phyloP scores from a whole-genome alignment of 2,329 filamentous ascomycete species.

The Neofusicoccum kwambonambiense region DNA sequence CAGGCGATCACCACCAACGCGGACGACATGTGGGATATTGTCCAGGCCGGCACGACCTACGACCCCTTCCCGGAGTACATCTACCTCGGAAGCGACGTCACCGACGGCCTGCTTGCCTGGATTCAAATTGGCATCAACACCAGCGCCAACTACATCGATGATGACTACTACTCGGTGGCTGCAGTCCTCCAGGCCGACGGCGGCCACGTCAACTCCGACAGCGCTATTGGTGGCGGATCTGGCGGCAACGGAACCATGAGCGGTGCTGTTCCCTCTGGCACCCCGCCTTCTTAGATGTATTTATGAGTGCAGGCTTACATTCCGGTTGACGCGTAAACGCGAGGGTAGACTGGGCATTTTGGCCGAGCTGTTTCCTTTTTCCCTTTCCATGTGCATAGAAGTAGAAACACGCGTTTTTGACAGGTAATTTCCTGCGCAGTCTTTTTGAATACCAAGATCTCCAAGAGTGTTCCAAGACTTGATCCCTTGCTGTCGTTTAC shows the following conservation, averaged over 20 bases:
- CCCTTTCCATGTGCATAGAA: too few species aligned
- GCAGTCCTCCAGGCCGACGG: slow-evolving; percentile 14
- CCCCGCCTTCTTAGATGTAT: not conserved
- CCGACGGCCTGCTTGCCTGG: slow-evolving; percentile 35
- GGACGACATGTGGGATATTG: slow-evolving; percentile 49
- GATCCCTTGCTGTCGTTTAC: not conserved
- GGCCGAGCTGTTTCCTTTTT: too few species aligned
- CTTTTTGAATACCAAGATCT: not conserved
- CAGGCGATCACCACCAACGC: slow-evolving; percentile 50
- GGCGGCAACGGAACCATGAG: slow-evolving; percentile 4
- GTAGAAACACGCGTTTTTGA: too few species aligned
- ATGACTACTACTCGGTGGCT: slow-evolving; percentile 12
- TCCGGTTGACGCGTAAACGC: not conserved
- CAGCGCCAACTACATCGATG: slow-evolving; percentile 15
- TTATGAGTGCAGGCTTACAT: not conserved
- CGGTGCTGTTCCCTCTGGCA: slow-evolving; percentile 4
- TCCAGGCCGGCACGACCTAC: slow-evolving; percentile 47
- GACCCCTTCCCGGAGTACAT: slow-evolving; percentile 60
- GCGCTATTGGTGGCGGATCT: not conserved
- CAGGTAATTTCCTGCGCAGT: not conserved
- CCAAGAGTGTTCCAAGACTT: not conserved
- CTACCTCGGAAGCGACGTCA: slow-evolving; percentile 51
- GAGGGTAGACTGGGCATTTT: too few species aligned
- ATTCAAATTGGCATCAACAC: slow-evolving; percentile 22
- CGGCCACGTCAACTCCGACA: slow-evolving; percentile 9